Conservation (phyloP, 2,329 filamentous ascomycete species). For the Aspergillus tubingensis region DNA sequence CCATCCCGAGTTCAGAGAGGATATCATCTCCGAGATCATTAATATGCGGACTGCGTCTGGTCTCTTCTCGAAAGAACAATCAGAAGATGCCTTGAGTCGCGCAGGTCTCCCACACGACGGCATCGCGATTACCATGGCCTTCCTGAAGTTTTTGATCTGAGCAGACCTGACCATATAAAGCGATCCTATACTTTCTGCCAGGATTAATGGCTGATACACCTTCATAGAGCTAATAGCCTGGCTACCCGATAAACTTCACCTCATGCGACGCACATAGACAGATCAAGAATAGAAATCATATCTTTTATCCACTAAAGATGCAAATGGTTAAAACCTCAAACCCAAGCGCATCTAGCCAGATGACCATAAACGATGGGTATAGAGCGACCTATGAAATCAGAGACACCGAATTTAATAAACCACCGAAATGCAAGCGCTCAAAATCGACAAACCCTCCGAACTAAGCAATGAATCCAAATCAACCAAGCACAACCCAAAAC, state of each 20-base stretch:
- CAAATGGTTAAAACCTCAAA: background rate
- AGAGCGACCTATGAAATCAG: background rate
- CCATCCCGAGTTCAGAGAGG: conserved; percentile 77
- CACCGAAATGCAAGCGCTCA: background rate
- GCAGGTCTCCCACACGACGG: conserved; percentile 74
- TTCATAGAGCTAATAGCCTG: background rate
- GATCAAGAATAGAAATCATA: background rate
- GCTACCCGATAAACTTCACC: background rate
- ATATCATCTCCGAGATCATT: conserved; percentile 71
- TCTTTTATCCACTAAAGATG: background rate
- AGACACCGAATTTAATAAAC: background rate
- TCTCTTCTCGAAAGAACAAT: conserved; percentile 70
- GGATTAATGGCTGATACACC: background rate
- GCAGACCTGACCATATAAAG: conserved; percentile 16
- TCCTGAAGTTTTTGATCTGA: conserved; percentile 74
- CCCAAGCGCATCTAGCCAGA: background rate
- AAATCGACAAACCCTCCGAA: background rate
- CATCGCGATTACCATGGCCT: conserved; percentile 69
- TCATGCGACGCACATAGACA: background rate
- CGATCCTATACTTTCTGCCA: background rate
- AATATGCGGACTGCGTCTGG: conserved; percentile 64
- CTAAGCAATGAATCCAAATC: background rate
- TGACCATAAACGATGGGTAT: background rate
- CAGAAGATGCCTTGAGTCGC: conserved; percentile 66
- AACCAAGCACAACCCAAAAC: background rate